Base-by-base conservation (phyloP, 768 basidiomycete species). In the Paxillus ammoniavirescens region DNA sequence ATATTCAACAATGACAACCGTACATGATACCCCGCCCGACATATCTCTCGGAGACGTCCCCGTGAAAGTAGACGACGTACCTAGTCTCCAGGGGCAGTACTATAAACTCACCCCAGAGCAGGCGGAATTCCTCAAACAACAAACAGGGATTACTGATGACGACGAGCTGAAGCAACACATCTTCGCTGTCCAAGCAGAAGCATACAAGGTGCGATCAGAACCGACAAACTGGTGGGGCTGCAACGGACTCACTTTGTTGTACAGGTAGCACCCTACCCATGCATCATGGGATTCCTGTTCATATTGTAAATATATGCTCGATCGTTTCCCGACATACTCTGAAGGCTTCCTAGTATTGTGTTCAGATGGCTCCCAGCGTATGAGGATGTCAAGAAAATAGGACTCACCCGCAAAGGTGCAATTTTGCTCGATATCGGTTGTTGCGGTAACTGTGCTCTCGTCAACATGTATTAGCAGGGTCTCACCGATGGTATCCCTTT, bases 351-450 rank as follows among this genome's bases (percentile, higher is more conserved):
- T 15, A 44, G 43, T 28, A 13, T 44, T 13, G 28, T 44, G 13
- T 26, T 30, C 1, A 15, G 28, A 13, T 26, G 43, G 14, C 15
- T 9, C 5, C 14, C 43, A 23, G 43, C 15, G 14, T 44, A 30
- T 13, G 12, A 44, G 15, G 43, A 44, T 15, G 43, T 44, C 43
- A 61, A 75, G 7, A 57, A 63, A 30, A 57, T 76, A 4, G 73
- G 68, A 2, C 66, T 59, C 36, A 68, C 69, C 18, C 68, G 73
- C 33, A 21, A 54, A 12, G 65, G 61, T 13, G 69, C 75, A 1
- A 62, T 77, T n/a, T 66, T 75, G 26, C 67, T 78, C 7, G 76
- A 77, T 42, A 63, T 77, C 7, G 75, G 72, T 2, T 75, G 74
- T 55, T 75, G 74, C 55, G 63, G 75, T 75, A 53, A 49, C 21